Conservation (phyloP, 768 basidiomycete genomes). For the Cyathus striatus region DNA sequence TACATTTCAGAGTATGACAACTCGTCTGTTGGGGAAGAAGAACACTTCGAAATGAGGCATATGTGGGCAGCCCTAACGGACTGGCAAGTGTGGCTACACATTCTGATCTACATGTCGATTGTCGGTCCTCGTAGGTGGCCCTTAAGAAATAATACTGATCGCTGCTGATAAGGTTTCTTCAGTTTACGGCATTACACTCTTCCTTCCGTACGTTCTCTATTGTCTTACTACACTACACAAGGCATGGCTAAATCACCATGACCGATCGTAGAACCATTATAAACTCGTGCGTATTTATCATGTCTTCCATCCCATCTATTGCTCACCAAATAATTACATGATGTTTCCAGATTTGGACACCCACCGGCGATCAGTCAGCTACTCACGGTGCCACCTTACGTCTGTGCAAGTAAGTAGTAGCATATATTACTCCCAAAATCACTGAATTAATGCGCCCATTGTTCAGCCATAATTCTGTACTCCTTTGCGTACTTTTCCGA, state of each 20-base stretch:
- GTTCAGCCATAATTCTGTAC: constrained; percentile 46
- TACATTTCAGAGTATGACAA: constrained; percentile 44
- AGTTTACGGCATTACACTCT: constrained; percentile 71
- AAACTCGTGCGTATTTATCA: constrained; percentile 27
- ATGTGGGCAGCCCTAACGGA: constrained; percentile 49
- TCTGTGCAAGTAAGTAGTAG: constrained; percentile 49
- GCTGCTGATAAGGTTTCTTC: not conserved
- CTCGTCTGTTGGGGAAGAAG: constrained; percentile 55
- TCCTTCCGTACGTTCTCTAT: constrained; percentile 51
- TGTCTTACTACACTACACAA: too few species aligned
- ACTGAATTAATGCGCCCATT: too few species aligned
- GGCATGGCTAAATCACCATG: too few species aligned
- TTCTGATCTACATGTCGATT: constrained; percentile 55
- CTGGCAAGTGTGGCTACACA: constrained; percentile 64
- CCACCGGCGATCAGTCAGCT: constrained; percentile 53
- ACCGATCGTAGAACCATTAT: constrained; percentile 52
- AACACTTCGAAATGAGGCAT: constrained; percentile 50
- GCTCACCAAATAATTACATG: not conserved
- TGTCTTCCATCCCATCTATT: not conserved
- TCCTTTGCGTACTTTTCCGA: constrained; percentile 57
- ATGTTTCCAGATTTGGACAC: constrained; percentile 50
- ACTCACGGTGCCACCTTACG: constrained; percentile 64
- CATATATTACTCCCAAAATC: too few species aligned
- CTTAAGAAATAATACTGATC: not conserved
- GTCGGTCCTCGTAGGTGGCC: constrained; percentile 48